Evolutionary conservation across 495 filamentous ascomycete species (phyloP), one percentile per base, ranked within the genome.

Genomic region (Penicillium samsonianum): DNA sequence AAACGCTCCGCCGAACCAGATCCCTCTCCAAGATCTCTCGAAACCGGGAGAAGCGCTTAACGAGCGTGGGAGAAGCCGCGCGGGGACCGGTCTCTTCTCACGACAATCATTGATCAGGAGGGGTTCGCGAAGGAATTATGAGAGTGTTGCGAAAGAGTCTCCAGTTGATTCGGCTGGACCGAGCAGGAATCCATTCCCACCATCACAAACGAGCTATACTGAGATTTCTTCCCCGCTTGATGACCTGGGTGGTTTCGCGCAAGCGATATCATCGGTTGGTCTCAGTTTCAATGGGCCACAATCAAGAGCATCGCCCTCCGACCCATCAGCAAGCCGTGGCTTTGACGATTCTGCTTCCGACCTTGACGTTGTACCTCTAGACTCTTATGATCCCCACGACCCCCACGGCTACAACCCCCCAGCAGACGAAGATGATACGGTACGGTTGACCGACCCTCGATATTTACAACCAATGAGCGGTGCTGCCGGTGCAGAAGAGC

Each of bases 11-110:
- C 70, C 82, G 31, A 74, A 82, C 48, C 87, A 90, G 41, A 96
- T 96, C 72, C 91, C 92, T 46, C 78, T 97, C 47, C 88, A 88
- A 69, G 87, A 96, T 70, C 85, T 96, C 47, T 84, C 85, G 30
- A 80, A 83, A 52, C 75, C 81, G 44, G 82, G 81, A 57, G 51
- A 58, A 53, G 37, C 49, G 50, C 48, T 65, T 47, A 59, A 70
- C 45, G 58, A 75, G 25, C 64, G 66, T 47, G 67, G 67, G 8
- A 62, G 67, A 62, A 62, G 64, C 52, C 61, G 65, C 50, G 65
- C 58, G 25, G 68, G 75, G 53, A 65, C 62, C 55, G 63, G 72
- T 50, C 57, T 76, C 37, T 68, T 73, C 17, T 69, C 72, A 16
- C 65, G 74, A 57, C 71, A 64, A 20, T 75, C 76, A n/a, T 58